Base-by-base conservation (phyloP, 192 early-diverging fungal genomes). In the Coemansia sp. region DNA sequence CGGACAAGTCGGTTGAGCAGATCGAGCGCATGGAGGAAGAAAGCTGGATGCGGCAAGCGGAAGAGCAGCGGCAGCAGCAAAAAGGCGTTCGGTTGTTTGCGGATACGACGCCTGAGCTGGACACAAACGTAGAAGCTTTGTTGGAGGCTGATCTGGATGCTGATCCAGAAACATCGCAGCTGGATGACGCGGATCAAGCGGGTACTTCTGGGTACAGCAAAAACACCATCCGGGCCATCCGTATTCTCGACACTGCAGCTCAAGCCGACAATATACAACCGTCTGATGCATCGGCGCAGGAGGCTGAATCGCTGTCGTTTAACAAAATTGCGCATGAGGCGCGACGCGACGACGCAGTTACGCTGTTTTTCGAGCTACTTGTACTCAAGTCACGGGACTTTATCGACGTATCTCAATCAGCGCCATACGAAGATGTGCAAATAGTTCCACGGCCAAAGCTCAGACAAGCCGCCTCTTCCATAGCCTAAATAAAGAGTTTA, bases 301-400 rank as follows among this genome's bases (percentile, higher is more conserved):
- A 7, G 52, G 54, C 37, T n/a, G 60, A 7, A 8, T 32, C 70
- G 12, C 59, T 83, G 47, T 73, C 82, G 22, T 83, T 64, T 41
- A 50, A 65, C 35, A 39, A 57, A 22, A 54, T 83, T 9, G 58
- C 73, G 58, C 65, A 71, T 19, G 78, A 82, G 39, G 78, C 74
- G 13, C 86, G 82, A 32, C 84, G 89, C 23, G 64, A 81, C 10
- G 91, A 90, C 55, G 91, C 91, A 13, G 93, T 88, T 27, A 85
- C 87, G 53, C 69, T 94, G 49, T 98, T 98, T 73, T 97, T 94
- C 76, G 97, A 98, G 71, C 63, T 97, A 22, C 77, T 98, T 32
- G 90, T 97, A 4, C 78, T 98, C 39, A 88, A 91, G 60, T 93
- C 95, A 1, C 91, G 88, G 62, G 88, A 92, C 66, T 84, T 95